Conservation (phyloP, 176 grass and related monocot genomes). For the Paspalum vaginatum region DNA sequence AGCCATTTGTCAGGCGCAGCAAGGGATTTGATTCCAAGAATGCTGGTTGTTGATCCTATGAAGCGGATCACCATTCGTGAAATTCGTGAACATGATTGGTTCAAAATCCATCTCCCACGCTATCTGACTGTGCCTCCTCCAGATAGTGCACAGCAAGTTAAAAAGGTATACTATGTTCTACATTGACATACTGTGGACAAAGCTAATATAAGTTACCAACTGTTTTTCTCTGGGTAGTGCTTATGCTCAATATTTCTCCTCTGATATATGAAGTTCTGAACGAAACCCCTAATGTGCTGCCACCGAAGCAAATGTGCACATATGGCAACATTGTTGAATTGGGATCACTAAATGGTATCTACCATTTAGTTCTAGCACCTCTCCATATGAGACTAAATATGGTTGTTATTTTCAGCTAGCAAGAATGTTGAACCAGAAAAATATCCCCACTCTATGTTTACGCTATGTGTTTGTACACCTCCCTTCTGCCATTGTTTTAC, state of each 20-base stretch:
- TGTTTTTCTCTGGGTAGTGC: background rate
- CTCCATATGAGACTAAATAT: background rate
- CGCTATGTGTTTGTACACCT: background rate
- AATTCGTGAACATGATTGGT: constrained; percentile 75
- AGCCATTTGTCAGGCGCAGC: constrained; percentile 68
- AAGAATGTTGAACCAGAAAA: background rate
- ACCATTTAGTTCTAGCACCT: background rate
- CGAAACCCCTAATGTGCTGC: background rate
- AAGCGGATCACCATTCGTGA: constrained; percentile 73
- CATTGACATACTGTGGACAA: background rate
- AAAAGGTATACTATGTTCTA: constrained; percentile 50
- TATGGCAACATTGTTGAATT: background rate
- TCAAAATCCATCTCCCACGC: constrained; percentile 59
- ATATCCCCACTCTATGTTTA: background rate
- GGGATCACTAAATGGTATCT: background rate
- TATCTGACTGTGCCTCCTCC: constrained; percentile 76
- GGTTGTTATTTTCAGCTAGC: background rate
- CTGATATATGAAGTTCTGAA: background rate
- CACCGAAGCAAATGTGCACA: background rate
- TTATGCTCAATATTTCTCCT: background rate
- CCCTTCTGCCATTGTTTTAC: background rate
- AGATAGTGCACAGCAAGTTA: constrained; percentile 67
- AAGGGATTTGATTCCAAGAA: constrained; percentile 76
- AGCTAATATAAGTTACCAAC: background rate
- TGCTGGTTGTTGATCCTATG: constrained; percentile 78